A percentile compares a stretch with the other conserved stretches of the same genome.
Conservation (phyloP, 192 early-diverging fungal genomes). For the Gamsiella multidivaricata region DNA sequence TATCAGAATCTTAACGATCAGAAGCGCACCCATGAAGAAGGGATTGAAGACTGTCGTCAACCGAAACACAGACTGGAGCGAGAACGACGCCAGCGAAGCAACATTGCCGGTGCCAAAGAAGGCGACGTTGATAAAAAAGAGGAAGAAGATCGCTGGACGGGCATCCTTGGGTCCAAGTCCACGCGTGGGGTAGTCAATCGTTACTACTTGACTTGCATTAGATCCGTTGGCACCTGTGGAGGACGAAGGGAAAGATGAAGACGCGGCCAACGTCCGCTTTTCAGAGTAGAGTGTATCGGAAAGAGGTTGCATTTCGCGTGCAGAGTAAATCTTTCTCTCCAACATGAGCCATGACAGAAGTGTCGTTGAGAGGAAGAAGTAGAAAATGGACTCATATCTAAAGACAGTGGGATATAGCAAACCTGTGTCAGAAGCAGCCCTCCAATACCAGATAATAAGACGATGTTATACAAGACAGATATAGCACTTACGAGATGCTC, state of each 20-base stretch:
- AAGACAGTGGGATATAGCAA: no score
- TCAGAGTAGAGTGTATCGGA: slow-evolving; percentile 26
- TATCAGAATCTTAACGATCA: slow-evolving; percentile 92
- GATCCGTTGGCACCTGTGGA: background rate
- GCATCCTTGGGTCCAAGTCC: slow-evolving; percentile 65
- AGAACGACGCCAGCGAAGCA: slow-evolving; percentile 87
- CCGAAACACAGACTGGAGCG: slow-evolving; percentile 88
- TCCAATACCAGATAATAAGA: no score
- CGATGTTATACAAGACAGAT: no score
- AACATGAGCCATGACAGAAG: slow-evolving; percentile 82
- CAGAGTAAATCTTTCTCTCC: slow-evolving; percentile 67
- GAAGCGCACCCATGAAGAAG: slow-evolving; percentile 85
- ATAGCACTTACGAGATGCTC: slow-evolving; percentile 71
- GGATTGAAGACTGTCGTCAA: slow-evolving; percentile 92
- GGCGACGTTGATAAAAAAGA: slow-evolving; percentile 91
- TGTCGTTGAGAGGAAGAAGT: slow-evolving; percentile 80
- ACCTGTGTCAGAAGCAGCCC: no score
- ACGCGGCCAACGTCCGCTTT: background rate
- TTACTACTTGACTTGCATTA: no score
- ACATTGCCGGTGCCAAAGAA: slow-evolving; percentile 99
- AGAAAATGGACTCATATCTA: slow-evolving; percentile 88
- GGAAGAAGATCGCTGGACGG: slow-evolving; percentile 77
- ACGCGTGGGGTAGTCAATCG: slow-evolving; percentile 45
- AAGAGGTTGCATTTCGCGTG: slow-evolving; percentile 40
- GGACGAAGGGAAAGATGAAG: slow-evolving; percentile 7